phyloP scores from a whole-genome alignment of 2,329 filamentous ascomycete genomes.

The Penicillium sumatraense region DNA sequence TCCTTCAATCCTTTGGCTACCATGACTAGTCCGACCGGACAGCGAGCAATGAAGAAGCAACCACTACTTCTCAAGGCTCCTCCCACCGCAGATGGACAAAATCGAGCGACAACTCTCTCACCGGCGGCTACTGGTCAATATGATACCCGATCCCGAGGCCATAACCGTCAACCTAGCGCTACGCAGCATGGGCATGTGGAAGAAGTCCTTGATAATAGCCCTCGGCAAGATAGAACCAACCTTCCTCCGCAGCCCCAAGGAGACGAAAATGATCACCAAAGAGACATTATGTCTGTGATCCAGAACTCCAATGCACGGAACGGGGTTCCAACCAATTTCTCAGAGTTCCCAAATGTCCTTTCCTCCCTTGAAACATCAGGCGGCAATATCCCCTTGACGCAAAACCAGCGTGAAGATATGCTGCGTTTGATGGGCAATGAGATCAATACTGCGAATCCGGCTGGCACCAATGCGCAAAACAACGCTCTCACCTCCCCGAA shows the following conservation, averaged over 20 bases:
- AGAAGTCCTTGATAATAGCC: constrained; percentile 50
- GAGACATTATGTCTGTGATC: constrained; percentile 56
- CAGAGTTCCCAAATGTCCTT: constrained; percentile 51
- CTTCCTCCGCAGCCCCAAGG: constrained; percentile 24
- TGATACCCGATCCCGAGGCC: constrained; percentile 34
- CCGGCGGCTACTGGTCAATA: constrained; percentile 39
- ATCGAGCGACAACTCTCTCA: constrained; percentile 43
- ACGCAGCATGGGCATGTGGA: constrained; percentile 44
- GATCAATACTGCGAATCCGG: constrained; percentile 47
- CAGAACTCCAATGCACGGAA: constrained; percentile 52
- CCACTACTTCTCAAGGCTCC: constrained; percentile 53
- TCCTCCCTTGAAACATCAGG: constrained; percentile 50
- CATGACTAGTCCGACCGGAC: constrained; percentile 39
- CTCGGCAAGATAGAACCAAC: constrained; percentile 28
- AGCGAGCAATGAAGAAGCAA: constrained; percentile 51
- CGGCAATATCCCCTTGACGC: constrained; percentile 49
- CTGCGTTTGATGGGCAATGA: constrained; percentile 53
- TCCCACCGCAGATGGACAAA: constrained; percentile 31
- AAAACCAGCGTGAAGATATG: constrained; percentile 53
- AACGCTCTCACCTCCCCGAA: constrained; percentile 62
- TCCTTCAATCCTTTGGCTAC: constrained; percentile 41
- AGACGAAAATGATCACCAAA: constrained; percentile 36
- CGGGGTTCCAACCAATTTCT: constrained; percentile 40
- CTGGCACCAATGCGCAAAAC: constrained; percentile 47
- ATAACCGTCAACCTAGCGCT: constrained; percentile 37